Evolutionary conservation across 2,329 filamentous ascomycete genomes (phyloP).

Genomic region (Neodidymelliopsis sp.): DNA sequence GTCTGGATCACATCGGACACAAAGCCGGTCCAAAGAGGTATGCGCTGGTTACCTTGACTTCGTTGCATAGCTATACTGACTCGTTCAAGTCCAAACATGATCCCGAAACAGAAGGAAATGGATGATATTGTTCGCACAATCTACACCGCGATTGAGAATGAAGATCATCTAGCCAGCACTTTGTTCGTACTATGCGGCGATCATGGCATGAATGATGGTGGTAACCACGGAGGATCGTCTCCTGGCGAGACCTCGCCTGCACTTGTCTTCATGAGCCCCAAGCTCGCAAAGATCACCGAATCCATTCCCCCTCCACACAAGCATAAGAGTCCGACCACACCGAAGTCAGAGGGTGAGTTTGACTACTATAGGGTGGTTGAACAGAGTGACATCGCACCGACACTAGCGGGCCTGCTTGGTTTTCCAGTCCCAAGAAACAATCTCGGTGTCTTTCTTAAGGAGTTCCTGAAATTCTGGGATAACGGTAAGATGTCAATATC

Average conservation of each 20-base stretch:
- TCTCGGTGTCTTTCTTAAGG: slow-evolving; percentile 81
- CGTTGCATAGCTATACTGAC: slow-evolving; percentile 17
- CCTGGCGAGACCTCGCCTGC: slow-evolving; percentile 94
- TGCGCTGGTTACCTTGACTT: slow-evolving; percentile 19
- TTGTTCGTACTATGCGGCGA: slow-evolving; percentile 89
- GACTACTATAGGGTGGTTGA: slow-evolving; percentile 86
- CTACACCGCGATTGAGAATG: slow-evolving; percentile 75
- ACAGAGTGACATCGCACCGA: slow-evolving; percentile 93
- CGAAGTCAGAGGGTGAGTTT: slow-evolving; percentile 68
- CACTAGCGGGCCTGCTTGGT: slow-evolving; percentile 83
- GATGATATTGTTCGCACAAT: slow-evolving; percentile 80
- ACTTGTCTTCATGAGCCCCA: slow-evolving; percentile 88
- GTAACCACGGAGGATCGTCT: slow-evolving; percentile 94
- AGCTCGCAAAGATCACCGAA: slow-evolving; percentile 67
- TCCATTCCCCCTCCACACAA: too few species aligned
- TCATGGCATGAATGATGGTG: slow-evolving; percentile 99
- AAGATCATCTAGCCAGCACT: slow-evolving; percentile 76
- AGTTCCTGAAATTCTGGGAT: slow-evolving; percentile 81
- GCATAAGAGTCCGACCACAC: slow-evolving; percentile 65
- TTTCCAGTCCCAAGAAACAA: slow-evolving; percentile 91
- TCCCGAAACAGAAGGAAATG: slow-evolving; percentile 94
- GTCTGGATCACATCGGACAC: slow-evolving; percentile 96
- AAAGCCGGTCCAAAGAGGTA: slow-evolving; percentile 88
- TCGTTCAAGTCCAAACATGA: slow-evolving; percentile 77
- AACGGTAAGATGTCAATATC: slow-evolving; percentile 62